Percentiles rank a stretch among this genome's conserved stretches.
phyloP scores from a whole-genome alignment of 805 yeast species.

The Yamadazyma paraphyllophila region DNA sequence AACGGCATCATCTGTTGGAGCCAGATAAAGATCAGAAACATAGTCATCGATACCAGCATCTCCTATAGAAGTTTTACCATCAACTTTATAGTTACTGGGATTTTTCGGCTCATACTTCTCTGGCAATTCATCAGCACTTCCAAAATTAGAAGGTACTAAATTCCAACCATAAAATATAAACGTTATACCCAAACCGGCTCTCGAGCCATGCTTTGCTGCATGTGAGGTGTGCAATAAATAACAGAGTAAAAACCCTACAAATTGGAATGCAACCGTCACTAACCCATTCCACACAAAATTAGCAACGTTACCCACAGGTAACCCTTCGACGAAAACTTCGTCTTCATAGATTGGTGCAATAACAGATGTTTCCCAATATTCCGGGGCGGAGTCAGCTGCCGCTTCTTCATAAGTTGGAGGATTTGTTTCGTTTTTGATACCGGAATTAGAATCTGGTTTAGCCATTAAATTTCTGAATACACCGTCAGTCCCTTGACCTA shows the following conservation, averaged over 20 bases:
- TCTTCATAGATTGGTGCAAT: conserved; percentile 78
- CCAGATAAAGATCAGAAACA: conserved; percentile 24
- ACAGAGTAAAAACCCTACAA: conserved; percentile 87
- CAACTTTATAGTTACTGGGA: conserved; percentile 34
- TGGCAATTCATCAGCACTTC: conserved; percentile 35
- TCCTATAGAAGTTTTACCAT: conserved; percentile 23
- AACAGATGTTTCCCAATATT: conserved; percentile 92
- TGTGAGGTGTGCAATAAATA: conserved; percentile 93
- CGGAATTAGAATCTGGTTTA: conserved; percentile 63
- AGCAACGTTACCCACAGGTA: conserved; percentile 92
- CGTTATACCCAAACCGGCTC: conserved; percentile 88
- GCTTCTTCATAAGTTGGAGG: conserved; percentile 94
- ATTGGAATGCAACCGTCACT: conserved; percentile 89
- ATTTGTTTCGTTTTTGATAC: conserved; percentile 49
- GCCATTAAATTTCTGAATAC: conserved; percentile 91
- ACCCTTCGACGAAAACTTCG: conserved; percentile 89
- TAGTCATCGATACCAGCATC: conserved; percentile 31
- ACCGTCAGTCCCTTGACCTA: conserved; percentile 68
- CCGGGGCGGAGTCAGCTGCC: conserved; percentile 90
- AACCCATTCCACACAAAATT: conserved; percentile 87
- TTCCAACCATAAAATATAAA: conserved; percentile 62
- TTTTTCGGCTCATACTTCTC: conserved; percentile 30
- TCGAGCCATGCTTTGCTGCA: conserved; percentile 93
- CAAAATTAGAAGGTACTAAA: conserved; percentile 39
- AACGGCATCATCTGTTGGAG: conserved; percentile 5